These are phyloP conservation scores for Candolleomyces eurysporus DNA, from an alignment of 768 basidiomycete genomes.

Conservation along the genomic window DNA sequence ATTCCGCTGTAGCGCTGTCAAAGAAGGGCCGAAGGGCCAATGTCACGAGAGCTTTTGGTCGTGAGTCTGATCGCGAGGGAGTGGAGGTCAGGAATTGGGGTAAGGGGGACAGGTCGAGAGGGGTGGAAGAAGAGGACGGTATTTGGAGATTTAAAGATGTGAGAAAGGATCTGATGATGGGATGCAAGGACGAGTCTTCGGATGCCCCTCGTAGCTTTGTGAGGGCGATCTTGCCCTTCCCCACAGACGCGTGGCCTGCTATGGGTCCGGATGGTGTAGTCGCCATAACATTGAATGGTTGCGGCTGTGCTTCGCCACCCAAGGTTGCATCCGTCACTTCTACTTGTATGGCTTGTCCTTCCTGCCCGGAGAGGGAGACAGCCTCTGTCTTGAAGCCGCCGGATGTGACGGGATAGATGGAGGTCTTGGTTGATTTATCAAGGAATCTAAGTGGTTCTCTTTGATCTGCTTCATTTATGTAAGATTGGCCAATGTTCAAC, in stretches of 20 bases:
- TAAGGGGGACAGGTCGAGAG: slow-evolving; percentile 45
- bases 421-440: slow-evolving; percentile 7
- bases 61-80: slow-evolving; percentile 38
- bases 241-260: slow-evolving; percentile 13
- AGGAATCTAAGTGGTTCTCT: slow-evolving; percentile 6
- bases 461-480: slow-evolving; percentile 2
- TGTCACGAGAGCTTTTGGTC: slow-evolving; percentile 37
- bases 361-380: not conserved
- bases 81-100: slow-evolving; percentile 60
- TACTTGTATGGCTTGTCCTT: not conserved
- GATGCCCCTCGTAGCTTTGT: not conserved
- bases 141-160: slow-evolving; percentile 36
- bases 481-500: not conserved
- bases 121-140: slow-evolving; percentile 16
- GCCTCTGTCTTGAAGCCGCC: not conserved
- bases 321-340: slow-evolving; percentile 2
- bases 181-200: not conserved
- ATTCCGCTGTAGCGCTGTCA: slow-evolving; percentile 16
- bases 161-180: slow-evolving; percentile 31
- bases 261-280: not conserved
- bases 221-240: slow-evolving; percentile 14
- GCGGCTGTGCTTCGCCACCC: not conserved
- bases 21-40: slow-evolving; percentile 30
- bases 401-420: slow-evolving; percentile 1
- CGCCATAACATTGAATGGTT: not conserved